Conservation (phyloP, 2,329 filamentous ascomycete species). For the Hysterium pulicare region DNA sequence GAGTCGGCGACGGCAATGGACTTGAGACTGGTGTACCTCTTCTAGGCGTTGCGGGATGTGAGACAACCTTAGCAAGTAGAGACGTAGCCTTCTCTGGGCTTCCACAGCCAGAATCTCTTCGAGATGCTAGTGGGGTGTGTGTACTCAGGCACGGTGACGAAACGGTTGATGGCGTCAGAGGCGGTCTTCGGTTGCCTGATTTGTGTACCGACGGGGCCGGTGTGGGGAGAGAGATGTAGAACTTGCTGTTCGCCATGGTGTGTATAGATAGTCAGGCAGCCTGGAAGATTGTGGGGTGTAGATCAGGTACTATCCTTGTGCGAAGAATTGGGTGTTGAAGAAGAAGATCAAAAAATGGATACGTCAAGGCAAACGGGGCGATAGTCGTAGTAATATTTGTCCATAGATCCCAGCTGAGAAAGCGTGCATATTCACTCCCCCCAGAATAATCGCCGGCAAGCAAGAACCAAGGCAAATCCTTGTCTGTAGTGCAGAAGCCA, state of each 20-base stretch:
- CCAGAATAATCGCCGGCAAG: constrained; percentile 31
- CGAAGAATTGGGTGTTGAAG: background rate
- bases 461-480: constrained; percentile 24
- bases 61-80: constrained; percentile 43
- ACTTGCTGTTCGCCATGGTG: constrained; percentile 34
- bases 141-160: constrained; percentile 45
- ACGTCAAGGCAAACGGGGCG: background rate
- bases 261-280: too few species aligned
- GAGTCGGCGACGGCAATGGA: constrained; percentile 26
- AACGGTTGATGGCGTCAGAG: constrained; percentile 45
- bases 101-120: constrained; percentile 40
- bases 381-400: constrained; percentile 28
- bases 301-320: too few species aligned
- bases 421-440: constrained; percentile 25
- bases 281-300: constrained; percentile 1
- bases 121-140: constrained; percentile 36
- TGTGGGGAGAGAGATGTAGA: constrained; percentile 38
- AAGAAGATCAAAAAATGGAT: too few species aligned
- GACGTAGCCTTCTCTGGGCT: constrained; percentile 41
- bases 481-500: constrained; percentile 18
- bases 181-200: constrained; percentile 39
- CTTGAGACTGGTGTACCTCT: constrained; percentile 31
- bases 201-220: constrained; percentile 31
- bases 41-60: constrained; percentile 39
- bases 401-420: constrained; percentile 2